Evolutionary conservation across 2,329 filamentous ascomycete genomes (phyloP), one percentile per base, ranked within the genome.

Genomic region (Fusarium newnesense): DNA sequence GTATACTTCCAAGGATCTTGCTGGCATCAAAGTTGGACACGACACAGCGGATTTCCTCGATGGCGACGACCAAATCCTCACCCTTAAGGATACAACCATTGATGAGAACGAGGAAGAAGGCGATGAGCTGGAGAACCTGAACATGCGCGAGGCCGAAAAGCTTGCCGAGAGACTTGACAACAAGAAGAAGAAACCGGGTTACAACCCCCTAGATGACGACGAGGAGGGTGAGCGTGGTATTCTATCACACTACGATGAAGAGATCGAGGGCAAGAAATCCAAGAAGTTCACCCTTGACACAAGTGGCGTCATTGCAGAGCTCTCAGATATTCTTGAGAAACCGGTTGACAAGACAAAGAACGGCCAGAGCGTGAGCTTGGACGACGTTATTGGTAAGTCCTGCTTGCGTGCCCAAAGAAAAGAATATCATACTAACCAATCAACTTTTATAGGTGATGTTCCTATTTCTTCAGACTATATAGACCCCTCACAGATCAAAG

Each of bases 221-320:
- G 88, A 91, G 34, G 88, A 88, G 30, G 92, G 89, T 18, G 86
- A 91, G 65, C 87, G 87, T 24, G 88, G 88, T 10, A 91, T 99
- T 30, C 84, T 99, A 46, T 90, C 93, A 19, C 96, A 99, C 76
- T 99, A 99, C 79, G 96, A 98, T 77, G 96, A 98, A 73, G 96
- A 97, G 79, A 97, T 98, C 60, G 90, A 93, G 40, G 95, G 95
- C 62, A 97, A 97, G 83, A 96, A 97, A 84, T 86, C 88, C 63
- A 97, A 97, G 80, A 89, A 89, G 30, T 99, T 99, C 77, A 97
- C 94, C 0, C 85, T 99, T 21, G 94, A 97, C 80, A 91, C 91
- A 5, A 88, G 91, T 69, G 95, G 95, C 6, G 91, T 90, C 39
- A 91, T 85, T 30, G 88, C 89, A 19, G 91, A 93, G 75, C 85